Evolutionary conservation across 2,329 filamentous ascomycete genomes (phyloP), one percentile per base, ranked within the genome.

Genomic region (Fusarium kyushuense): DNA sequence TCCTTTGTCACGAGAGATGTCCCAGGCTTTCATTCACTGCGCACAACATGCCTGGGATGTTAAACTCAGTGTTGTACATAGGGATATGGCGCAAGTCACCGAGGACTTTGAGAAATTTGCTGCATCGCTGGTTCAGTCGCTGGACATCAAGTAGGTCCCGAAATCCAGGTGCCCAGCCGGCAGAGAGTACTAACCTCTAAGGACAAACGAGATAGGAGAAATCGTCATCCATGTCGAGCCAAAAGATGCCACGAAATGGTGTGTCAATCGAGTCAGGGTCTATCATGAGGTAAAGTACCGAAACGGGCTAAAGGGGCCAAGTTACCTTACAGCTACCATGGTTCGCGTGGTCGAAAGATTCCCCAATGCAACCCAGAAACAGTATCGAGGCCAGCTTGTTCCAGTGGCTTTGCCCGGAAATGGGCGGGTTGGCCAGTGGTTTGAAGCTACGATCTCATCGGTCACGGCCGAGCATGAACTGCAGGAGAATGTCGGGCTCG

Each of bases 21-120:
- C 66, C 3, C 35, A 55, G n/a, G 46, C 75, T 4, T 72, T 71
- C 33, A 45, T 79, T 4, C 77, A 79, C 29, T 79, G 77, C 32
- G 57, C 73, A 8, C 61, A 58, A 7, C 68, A 72, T 12, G 72
- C 76, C 1, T 79, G 77, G 77, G 77, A 78, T 46, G 57, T 79
- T 29, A 72, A 76, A 17, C 51, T 77, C 16, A 62, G 57, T n/a
- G 55, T 69, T 12, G 67, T 56, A 7, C 70, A 64, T 8, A 58
- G 60, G 1, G 46, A 41, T 16, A 46, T 62, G 17, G 56, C 65
- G 25, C 55, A 67, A 6, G 43, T 54, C 13, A 67, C 72, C 6
- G 27, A 57, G 9, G 55, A 32, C 6, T 67, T 76, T 25, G 51
- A 38, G 35, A 21, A 19, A 6, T 73, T 76, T 47, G 70, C 72